phyloP scores from a whole-genome alignment of 306 rosid species.

The Senna siamea region DNA sequence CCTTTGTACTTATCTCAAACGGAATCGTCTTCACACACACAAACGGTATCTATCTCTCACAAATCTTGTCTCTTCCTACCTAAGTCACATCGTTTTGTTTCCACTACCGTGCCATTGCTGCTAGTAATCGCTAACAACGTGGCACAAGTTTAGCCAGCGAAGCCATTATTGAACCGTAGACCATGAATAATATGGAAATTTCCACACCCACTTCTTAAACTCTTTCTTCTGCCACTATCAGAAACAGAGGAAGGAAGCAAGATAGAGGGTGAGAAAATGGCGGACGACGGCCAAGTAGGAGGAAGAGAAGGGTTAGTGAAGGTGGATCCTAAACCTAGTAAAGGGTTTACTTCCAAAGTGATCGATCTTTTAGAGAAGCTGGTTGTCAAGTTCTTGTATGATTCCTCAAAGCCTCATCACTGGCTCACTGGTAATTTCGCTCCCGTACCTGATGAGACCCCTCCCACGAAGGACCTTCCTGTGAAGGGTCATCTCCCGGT shows the following conservation, averaged over 20 bases:
- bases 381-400: constrained; percentile 68
- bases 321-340: constrained; percentile 72
- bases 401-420: constrained; percentile 65
- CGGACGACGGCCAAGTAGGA: not conserved
- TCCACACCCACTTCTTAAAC: not conserved
- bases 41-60: not conserved
- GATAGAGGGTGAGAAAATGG: constrained; percentile 23
- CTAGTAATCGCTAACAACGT: constrained; percentile 12
- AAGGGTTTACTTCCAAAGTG: constrained; percentile 61
- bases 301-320: constrained; percentile 41
- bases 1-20: not conserved
- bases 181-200: not conserved
- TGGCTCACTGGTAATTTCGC: constrained; percentile 82
- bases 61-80: not conserved
- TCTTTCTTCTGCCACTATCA: not conserved
- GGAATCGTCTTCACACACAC: not conserved
- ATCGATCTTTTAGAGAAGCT: constrained; percentile 74
- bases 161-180: not conserved
- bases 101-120: not conserved
- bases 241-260: not conserved
- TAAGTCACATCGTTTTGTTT: not conserved
- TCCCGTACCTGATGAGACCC: constrained; percentile 80
- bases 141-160: constrained; percentile 31
- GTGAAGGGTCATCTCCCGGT: constrained; percentile 83
- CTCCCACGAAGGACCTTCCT: constrained; percentile 68